These are phyloP conservation scores for Cystobasidium onofrii DNA, from an alignment of 768 basidiomycete species.

Conservation along the genomic window DNA sequence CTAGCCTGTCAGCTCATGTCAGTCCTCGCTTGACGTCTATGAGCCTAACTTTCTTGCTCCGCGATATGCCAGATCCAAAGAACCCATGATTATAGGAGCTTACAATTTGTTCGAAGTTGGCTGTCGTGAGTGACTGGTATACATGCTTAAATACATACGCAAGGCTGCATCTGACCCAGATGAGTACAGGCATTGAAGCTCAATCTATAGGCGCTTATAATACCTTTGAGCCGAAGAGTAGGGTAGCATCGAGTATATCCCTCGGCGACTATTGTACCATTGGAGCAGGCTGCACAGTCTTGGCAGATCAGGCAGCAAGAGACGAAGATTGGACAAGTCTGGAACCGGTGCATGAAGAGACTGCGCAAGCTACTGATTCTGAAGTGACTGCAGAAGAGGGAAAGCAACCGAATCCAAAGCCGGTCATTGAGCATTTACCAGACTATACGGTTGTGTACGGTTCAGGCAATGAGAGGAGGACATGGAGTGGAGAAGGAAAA, in stretches of 20 bases:
- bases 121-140: conserved; percentile 74
- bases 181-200: conserved; percentile 74
- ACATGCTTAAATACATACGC: too few relatives aligned
- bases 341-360: background rate
- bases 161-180: too few relatives aligned
- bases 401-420: conserved; percentile 45
- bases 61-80: conserved; percentile 7
- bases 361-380: background rate
- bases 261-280: conserved; percentile 73
- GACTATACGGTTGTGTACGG: conserved; percentile 82
- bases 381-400: background rate
- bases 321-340: background rate
- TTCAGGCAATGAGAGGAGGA: conserved; percentile 57
- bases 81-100: conserved; percentile 77
- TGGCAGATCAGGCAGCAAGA: conserved; percentile 52
- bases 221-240: conserved; percentile 71
- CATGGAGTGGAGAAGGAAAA: conserved; percentile 77
- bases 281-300: conserved; percentile 66
- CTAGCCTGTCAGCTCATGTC: background rate
- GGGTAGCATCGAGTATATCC: conserved; percentile 72
- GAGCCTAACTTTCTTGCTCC: background rate
- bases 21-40: background rate
- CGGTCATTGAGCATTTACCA: conserved; percentile 59
- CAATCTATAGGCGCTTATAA: conserved; percentile 77
- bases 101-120: conserved; percentile 91